A percentile compares a stretch with the other conserved stretches of the same genome.
Conservation (phyloP, 352 stramenopile species). For the Phytophthora uliginosa region DNA sequence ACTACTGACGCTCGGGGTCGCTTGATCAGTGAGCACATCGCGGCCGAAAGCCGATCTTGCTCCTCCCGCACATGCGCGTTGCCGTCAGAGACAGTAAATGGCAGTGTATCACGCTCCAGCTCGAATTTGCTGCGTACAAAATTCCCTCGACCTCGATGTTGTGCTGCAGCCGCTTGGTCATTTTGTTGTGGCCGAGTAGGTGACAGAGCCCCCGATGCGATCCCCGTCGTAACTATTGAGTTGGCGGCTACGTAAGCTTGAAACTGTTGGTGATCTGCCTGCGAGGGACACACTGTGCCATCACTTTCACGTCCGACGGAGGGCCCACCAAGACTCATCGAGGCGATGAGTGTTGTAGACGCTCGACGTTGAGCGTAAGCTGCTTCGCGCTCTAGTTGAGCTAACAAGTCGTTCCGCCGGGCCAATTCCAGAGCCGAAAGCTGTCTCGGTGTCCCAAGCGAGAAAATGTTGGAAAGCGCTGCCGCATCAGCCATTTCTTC, state of each 20-base stretch:
- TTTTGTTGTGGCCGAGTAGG: constrained; percentile 28
- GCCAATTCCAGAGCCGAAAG: constrained; percentile 56
- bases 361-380: constrained; percentile 33
- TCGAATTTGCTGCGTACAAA: constrained; percentile 56
- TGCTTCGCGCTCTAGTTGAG: constrained; percentile 54
- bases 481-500: constrained; percentile 28
- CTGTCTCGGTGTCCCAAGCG: constrained; percentile 65
- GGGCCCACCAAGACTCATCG: constrained; percentile 32
- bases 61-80: constrained; percentile 41
- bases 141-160: constrained; percentile 11
- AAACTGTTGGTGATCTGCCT: constrained; percentile 38
- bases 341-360: constrained; percentile 43
- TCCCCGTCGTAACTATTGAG: constrained; percentile 39
- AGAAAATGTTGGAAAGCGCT: constrained; percentile 68
- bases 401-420: constrained; percentile 60
- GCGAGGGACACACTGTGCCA: constrained; percentile 14
- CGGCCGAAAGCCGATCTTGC: constrained; percentile 28
- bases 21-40: constrained; percentile 52
- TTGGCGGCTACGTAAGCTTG: constrained; percentile 52
- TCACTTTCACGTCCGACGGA: neutral
- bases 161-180: constrained; percentile 2
- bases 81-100: constrained; percentile 47
- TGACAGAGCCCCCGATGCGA: constrained; percentile 19
- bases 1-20: constrained; percentile 7
- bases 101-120: constrained; percentile 42